Evolutionary conservation across 1,139 yeast species (phyloP).

Genomic region (Taphrina communis): DNA sequence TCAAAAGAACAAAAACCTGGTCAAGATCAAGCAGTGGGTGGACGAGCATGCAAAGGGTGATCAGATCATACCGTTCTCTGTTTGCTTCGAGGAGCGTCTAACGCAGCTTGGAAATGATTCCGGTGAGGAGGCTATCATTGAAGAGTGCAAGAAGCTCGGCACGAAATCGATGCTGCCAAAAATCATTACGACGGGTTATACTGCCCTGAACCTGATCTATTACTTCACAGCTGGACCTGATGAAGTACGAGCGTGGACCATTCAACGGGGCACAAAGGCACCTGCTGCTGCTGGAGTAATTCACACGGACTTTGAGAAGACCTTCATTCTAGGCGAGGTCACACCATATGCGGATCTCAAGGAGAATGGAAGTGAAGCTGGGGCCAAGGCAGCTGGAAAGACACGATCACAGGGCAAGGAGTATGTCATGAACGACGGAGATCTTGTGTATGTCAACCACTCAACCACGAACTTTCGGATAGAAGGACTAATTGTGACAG

Average conservation of each 20-base stretch:
- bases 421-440: conserved; percentile 90
- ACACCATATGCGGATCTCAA: conserved; percentile 82
- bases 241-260: conserved; percentile 93
- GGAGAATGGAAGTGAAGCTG: conserved; percentile 76
- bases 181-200: conserved; percentile 74
- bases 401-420: conserved; percentile 94
- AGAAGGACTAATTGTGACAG: neutral
- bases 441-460: conserved; percentile 69
- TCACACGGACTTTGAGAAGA: conserved; percentile 65
- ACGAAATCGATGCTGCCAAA: conserved; percentile 87
- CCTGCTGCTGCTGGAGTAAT: conserved; percentile 95
- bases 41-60: conserved; percentile 94
- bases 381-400: conserved; percentile 93
- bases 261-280: conserved; percentile 76
- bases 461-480: neutral
- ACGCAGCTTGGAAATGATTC: conserved; percentile 71
- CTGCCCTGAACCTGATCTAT: conserved; percentile 72
- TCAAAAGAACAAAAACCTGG: conserved; percentile 95
- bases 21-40: conserved; percentile 95
- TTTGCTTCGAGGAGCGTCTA: conserved; percentile 88
- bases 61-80: conserved; percentile 89
- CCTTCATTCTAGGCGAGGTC: conserved; percentile 66
- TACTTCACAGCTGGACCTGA: conserved; percentile 90
- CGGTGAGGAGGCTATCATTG: conserved; percentile 86
- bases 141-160: conserved; percentile 84